Evolutionary conservation across 495 filamentous ascomycete species (phyloP), one percentile per base, ranked within the genome.

Genomic region (Xylaria venustula): DNA sequence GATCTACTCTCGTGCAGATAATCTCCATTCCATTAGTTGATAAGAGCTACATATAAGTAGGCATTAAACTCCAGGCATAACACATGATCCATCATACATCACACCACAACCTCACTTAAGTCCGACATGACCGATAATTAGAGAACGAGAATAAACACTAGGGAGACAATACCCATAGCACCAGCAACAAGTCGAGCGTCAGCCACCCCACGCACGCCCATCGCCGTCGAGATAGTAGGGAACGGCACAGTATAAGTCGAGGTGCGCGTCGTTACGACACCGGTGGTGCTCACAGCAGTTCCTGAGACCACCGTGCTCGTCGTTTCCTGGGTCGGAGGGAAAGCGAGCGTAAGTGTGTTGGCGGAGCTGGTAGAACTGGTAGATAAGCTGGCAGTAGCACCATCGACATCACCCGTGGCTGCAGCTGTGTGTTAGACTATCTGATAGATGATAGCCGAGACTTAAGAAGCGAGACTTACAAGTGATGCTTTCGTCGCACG

Each of bases 341-440:
- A 5, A 14, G 20, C 34, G 20, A 54, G 14, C 15, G 50, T 54
- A 8, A 42, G 14, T 41, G 30, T 37, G 30, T 40, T 40, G 15
- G 15, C 41, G 26, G 34, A 1, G 11, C 26, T 42, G 36, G 22
- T 34, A 34, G 19, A 8, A 9, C 26, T 25, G 28, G 25, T 37
- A 26, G 3, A 12, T 7, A 28, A n/a, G 20, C 49, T 54, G 9
- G 20, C 50, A 2, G 58, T 61, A 32, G 19, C 50, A 20, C 58
- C 58, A n/a, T 61, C 50, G 3, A 61, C 58, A 12, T 61, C 41
- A 2, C 3, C 30, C 2, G 50, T 28, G 11, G 49, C 58, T 61
- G 4, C 15, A n/a, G 41, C 30, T 34, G 19, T 9, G 41, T 11
- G 50, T 61, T 61, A 61, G 41, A 32, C n/a, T 23, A 34, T 22